Evolutionary conservation across 73 alveolate genomes (phyloP), one percentile per base, ranked within the genome.

Genomic region (Paramecium bursaria): DNA sequence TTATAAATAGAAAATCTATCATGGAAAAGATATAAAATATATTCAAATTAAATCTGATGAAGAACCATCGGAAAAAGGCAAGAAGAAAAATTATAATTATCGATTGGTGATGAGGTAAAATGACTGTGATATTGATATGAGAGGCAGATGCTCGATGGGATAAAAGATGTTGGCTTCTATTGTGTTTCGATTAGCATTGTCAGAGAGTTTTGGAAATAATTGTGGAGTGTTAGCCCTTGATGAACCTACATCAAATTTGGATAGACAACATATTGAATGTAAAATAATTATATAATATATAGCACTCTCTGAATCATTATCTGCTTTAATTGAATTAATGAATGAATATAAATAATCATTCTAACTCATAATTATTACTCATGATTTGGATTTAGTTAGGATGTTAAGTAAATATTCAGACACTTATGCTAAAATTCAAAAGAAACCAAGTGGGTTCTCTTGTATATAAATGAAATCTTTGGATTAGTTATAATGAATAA

Each of bases 211-310:
- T 88, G 96, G 99, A 51, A 91, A 96, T 54, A 67, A 73, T 50
- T 93, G 97, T 77, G 99, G 99, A 14, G 91, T 98, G 22, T 93
- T 98, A 25, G 99, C 99, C 21, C 87, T 98, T 4, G 99, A 98
- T 75, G 99, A 98, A 88, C 99, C 99, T 22, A 98, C 99, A 13
- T 97, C 99, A 4, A 97, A 97, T 86, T 88, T 98, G 85, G 99
- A 98, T 85, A 94, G 91, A 6, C 92, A 89, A 19, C 97, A 98
- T 94, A 90, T 96, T 0, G 92, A 94, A 86, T 97, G 99, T 27
- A 75, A 74, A 23, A 31, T 5, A 3, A 27, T 7, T 22, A 0
- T 13, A 14, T 48, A 29, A n/a, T 22, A 33, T 14, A 25, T 53
- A 54, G 80, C 75, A 52, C 87, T 98, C 23, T 99, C 99, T 6